Conservation (phyloP, 345 rosid genomes). For the Cardamine resedifolia region DNA sequence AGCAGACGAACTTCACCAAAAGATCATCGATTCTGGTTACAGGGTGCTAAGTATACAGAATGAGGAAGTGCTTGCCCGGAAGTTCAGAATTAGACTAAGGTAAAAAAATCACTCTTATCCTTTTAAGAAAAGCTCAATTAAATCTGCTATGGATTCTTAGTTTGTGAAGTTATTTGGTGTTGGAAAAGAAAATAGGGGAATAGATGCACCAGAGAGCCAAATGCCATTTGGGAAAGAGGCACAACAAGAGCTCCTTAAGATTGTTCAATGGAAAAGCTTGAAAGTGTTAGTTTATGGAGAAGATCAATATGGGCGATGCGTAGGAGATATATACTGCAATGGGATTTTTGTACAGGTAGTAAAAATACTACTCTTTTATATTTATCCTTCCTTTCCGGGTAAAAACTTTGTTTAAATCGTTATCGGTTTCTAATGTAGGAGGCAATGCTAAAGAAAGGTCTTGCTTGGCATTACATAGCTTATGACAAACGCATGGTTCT, state of each 20-base stretch:
- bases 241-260: slow-evolving; percentile 52
- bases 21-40: slow-evolving; percentile 61
- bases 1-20: slow-evolving; percentile 66
- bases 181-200: slow-evolving; percentile 58
- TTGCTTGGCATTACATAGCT: slow-evolving; percentile 76
- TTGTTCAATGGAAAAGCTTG: slow-evolving; percentile 65
- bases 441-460: slow-evolving; percentile 75
- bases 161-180: background rate
- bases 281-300: slow-evolving; percentile 58
- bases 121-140: background rate
- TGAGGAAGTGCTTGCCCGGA: slow-evolving; percentile 71
- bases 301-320: slow-evolving; percentile 65
- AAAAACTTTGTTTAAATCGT: background rate
- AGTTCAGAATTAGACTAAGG: slow-evolving; percentile 77
- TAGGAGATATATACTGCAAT: slow-evolving; percentile 74
- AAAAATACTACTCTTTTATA: background rate
- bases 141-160: slow-evolving; percentile 2
- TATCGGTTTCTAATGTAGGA: slow-evolving; percentile 44
- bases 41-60: slow-evolving; percentile 28
- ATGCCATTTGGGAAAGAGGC: slow-evolving; percentile 89
- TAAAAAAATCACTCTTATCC: slow-evolving; percentile 29
- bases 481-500: slow-evolving; percentile 61
- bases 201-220: slow-evolving; percentile 81
- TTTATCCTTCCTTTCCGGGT: background rate
- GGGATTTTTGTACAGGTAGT: slow-evolving; percentile 61